Base-by-base conservation (phyloP, 352 stramenopile genomes). In the Aphanomyces invadans region DNA sequence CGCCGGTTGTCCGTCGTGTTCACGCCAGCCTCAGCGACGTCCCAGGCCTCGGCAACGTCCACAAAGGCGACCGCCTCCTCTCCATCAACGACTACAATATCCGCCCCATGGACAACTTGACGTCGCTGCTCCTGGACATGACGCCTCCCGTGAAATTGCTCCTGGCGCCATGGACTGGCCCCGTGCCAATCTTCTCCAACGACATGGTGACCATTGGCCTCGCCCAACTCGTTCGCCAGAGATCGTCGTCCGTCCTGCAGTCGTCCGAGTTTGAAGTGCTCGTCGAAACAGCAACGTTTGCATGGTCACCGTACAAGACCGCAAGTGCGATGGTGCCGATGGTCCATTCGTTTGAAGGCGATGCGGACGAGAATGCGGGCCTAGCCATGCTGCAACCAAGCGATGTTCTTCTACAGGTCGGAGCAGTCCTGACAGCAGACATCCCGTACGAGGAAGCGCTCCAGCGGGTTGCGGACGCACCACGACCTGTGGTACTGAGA, bases 11-110 rank as follows among this genome's bases (percentile, higher is more conserved):
- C 12, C 81, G 86, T 21, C 83, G 86, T 38, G 83, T 92, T 2
- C 86, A 95, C 68, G 81, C 90, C 59, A 92, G 82, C 71, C 69
- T 95, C 56, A 95, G 86, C 65, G 92, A 92, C 62, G 91, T 82
- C 46, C 81, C 82, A 0, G 86, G 91, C 53, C 91, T 95, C 33
- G 90, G 89, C 28, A 82, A 91, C 65, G 86, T 95, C 32, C 87
- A 81, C 9, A 76, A 81, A 42, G 86, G 86, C 23, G 86, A 95
- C 39, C 85, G 91, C 26, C 68, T 95, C 42, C 70, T 67, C 19
- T 38, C 60, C 2, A 45, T 67, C 45, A 42, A 42, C 28, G 23
- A 38, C 26, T 21, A 57, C 32, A 49, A 29, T 0, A 19, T 67
- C n/a, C 46, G 38, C 5, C 33, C 45, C 45, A 11, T 36, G 9